phyloP scores from a whole-genome alignment of 2,329 filamentous ascomycete species.

The Clonostachys byssicola region DNA sequence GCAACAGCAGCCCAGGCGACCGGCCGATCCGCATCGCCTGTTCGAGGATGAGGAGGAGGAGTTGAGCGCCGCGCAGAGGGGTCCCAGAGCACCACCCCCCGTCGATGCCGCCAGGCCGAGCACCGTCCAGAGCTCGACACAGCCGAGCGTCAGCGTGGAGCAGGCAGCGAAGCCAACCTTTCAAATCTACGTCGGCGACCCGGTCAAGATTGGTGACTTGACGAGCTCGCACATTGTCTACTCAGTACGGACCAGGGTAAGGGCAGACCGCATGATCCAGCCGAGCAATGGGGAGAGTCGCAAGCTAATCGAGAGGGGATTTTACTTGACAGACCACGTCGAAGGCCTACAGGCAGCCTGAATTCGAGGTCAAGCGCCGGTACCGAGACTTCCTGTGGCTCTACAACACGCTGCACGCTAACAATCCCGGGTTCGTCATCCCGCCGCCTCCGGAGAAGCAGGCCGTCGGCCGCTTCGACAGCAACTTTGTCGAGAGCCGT shows the following conservation, averaged over 20 bases:
- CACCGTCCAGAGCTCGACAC: constrained; percentile 45
- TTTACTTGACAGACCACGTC: constrained; percentile 69
- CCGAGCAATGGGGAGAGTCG: not conserved
- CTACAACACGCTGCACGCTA: constrained; percentile 89
- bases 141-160: constrained; percentile 84
- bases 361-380: constrained; percentile 89
- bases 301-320: not conserved
- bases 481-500: constrained; percentile 91
- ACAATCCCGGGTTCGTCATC: constrained; percentile 91
- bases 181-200: constrained; percentile 88
- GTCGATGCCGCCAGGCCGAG: constrained; percentile 54
- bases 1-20: constrained; percentile 23
- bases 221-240: constrained; percentile 98
- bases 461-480: constrained; percentile 91
- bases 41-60: constrained; percentile 73
- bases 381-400: constrained; percentile 98
- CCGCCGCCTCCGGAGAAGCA: constrained; percentile 97
- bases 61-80: constrained; percentile 48
- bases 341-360: constrained; percentile 88
- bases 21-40: constrained; percentile 36
- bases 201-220: constrained; percentile 94
- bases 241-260: constrained; percentile 86
- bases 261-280: not conserved
- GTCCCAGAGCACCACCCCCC: constrained; percentile 63
- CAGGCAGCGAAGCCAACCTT: constrained; percentile 92